phyloP scores from a whole-genome alignment of 805 yeast species.

The Candida parachauliodes region DNA sequence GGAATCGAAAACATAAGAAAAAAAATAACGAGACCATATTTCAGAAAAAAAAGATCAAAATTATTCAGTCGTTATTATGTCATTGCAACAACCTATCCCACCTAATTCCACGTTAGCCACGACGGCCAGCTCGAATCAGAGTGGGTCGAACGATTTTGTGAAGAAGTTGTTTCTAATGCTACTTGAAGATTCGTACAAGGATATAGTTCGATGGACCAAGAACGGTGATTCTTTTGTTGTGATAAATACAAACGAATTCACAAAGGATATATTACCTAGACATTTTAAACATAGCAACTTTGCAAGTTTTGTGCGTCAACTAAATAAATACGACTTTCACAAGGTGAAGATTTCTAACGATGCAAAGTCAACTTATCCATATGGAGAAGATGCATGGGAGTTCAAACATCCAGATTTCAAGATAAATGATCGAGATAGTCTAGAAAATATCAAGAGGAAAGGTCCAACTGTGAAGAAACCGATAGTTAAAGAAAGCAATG shows the following conservation, averaged over 20 bases:
- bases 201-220: constrained; percentile 81
- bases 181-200: constrained; percentile 71
- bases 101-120: constrained; percentile 10
- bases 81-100: constrained; percentile 6
- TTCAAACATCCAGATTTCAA: constrained; percentile 88
- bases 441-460: constrained; percentile 85
- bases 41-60: not conserved
- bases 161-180: constrained; percentile 80
- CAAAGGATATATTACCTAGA: constrained; percentile 82
- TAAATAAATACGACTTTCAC: constrained; percentile 96
- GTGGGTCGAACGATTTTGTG: constrained; percentile 74
- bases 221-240: constrained; percentile 87
- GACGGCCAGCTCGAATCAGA: constrained; percentile 28
- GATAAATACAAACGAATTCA: constrained; percentile 83
- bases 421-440: constrained; percentile 67
- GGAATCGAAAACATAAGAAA: constrained; percentile 5
- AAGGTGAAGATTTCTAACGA: constrained; percentile 77
- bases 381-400: constrained; percentile 88
- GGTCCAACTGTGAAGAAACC: constrained; percentile 55
- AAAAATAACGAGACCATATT: not conserved
- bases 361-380: constrained; percentile 48
- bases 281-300: constrained; percentile 95
- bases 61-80: not conserved
- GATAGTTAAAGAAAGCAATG: not conserved
- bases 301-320: constrained; percentile 92